Conservation (phyloP, 2,329 filamentous ascomycete genomes). For the Cryoendolithus antarcticus region DNA sequence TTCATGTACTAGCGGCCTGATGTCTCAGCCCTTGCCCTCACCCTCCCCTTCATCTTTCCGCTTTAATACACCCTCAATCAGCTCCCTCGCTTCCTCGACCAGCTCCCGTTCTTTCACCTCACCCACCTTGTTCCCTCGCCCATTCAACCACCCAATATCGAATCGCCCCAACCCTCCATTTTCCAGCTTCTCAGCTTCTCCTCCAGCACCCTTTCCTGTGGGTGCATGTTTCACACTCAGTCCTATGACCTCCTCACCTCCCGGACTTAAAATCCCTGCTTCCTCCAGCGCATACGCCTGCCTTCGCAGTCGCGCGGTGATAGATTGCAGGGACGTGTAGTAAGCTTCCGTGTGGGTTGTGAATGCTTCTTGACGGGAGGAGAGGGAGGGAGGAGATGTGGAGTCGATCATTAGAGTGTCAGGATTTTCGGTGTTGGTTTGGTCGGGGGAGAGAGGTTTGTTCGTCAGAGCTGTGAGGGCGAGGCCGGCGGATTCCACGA, state of each 20-base stretch:
- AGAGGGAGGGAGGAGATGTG: conserved; percentile 35
- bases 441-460: conserved; percentile 22
- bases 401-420: conserved; percentile 34
- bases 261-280: conserved; percentile 54
- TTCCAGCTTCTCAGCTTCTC: conserved; percentile 11
- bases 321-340: conserved; percentile 57
- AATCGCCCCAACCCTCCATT: conserved; percentile 43
- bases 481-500: conserved; percentile 47
- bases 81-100: conserved; percentile 49
- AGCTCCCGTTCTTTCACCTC: conserved; percentile 75
- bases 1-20: too few species aligned
- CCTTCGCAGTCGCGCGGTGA: conserved; percentile 62
- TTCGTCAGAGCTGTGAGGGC: conserved; percentile 53
- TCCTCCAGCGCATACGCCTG: conserved; percentile 74
- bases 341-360: conserved; percentile 48
- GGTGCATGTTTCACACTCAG: conserved; percentile 12
- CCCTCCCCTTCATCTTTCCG: neutral
- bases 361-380: conserved; percentile 48
- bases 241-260: conserved; percentile 20
- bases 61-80: conserved; percentile 32
- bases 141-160: conserved; percentile 84
- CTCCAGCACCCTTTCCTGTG: conserved; percentile 6
- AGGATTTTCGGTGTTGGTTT: conserved; percentile 15
- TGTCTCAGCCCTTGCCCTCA: conserved; percentile 5
- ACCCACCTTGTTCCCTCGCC: conserved; percentile 67